Percentiles rank a stretch among this genome's conserved stretches.
These are phyloP conservation scores for Diddensiella transvaalensis DNA, from an alignment of 805 yeast genomes.

Conservation along the genomic window DNA sequence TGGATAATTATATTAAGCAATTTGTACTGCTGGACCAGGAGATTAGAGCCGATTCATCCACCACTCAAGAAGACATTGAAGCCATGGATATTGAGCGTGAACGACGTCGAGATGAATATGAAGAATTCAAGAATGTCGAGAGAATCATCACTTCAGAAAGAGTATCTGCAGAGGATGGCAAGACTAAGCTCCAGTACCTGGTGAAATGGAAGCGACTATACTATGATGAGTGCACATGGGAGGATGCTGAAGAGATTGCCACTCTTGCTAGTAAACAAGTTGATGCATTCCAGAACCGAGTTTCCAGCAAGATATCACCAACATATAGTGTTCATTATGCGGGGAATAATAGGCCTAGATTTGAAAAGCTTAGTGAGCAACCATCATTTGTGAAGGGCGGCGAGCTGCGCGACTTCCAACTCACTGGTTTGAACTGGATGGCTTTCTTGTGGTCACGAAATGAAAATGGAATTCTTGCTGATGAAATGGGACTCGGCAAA, in stretches of 20 bases:
- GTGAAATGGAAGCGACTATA: slow-evolving; percentile 93
- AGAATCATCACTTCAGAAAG: slow-evolving; percentile 86
- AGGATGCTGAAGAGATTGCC: slow-evolving; percentile 83
- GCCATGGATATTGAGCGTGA: slow-evolving; percentile 90
- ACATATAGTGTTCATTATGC: slow-evolving; percentile 75
- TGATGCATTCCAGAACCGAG: slow-evolving; percentile 72
- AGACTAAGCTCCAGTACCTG: slow-evolving; percentile 68
- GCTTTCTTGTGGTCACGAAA: slow-evolving; percentile 97
- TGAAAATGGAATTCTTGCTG: slow-evolving; percentile 96
- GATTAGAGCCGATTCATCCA: slow-evolving; percentile 70
- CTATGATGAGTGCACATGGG: slow-evolving; percentile 98
- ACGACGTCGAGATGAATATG: slow-evolving; percentile 74
- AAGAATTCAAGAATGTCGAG: slow-evolving; percentile 82
- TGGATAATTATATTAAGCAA: slow-evolving; percentile 87
- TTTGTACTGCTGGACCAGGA: slow-evolving; percentile 69
- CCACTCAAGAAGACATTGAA: slow-evolving; percentile 89
- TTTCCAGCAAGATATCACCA: slow-evolving; percentile 81
- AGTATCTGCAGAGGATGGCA: slow-evolving; percentile 47
- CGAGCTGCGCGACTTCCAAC: slow-evolving; percentile 91
- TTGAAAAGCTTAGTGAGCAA: slow-evolving; percentile 81
- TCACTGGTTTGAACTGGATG: slow-evolving; percentile 99
- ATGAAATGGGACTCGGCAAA: slow-evolving; percentile 98
- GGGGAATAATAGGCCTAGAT: slow-evolving; percentile 66
- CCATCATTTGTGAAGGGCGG: slow-evolving; percentile 90
- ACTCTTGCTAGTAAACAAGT: slow-evolving; percentile 80